These are phyloP conservation scores for Trichoderma pleuroti DNA, from an alignment of 2,329 filamentous ascomycete genomes.

Conservation along the genomic window DNA sequence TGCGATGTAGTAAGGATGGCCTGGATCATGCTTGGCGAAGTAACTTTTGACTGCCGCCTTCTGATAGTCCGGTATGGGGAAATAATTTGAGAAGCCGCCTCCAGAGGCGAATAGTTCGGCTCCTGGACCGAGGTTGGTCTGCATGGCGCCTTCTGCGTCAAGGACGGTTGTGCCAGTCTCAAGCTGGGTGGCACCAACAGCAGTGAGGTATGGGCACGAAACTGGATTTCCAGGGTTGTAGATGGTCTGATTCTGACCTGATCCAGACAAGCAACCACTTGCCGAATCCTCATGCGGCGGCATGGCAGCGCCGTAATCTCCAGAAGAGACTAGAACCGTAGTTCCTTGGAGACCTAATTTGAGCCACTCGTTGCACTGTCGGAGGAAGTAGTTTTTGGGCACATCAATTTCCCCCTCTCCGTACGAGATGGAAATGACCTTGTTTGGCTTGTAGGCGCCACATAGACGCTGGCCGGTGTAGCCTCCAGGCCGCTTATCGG, in stretches of 20 bases:
- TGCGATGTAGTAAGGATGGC: conserved; percentile 24
- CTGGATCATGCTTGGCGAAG: conserved; percentile 25
- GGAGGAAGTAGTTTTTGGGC: conserved; percentile 43
- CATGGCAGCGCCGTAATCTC: conserved; percentile 33
- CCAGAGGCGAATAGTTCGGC: conserved; percentile 22
- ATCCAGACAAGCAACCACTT: conserved; percentile 18
- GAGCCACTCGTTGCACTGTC: conserved; percentile 42
- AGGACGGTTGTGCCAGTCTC: conserved; percentile 31
- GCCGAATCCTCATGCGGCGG: not conserved
- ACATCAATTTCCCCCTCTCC: conserved; percentile 47
- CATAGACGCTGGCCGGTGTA: conserved; percentile 42
- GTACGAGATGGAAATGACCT: conserved; percentile 42
- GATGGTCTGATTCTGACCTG: conserved; percentile 20
- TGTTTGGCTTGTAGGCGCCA: conserved; percentile 31
- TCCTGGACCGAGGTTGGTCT: conserved; percentile 18
- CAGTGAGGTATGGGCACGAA: conserved; percentile 44
- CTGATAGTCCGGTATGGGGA: conserved; percentile 30
- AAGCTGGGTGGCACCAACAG: conserved; percentile 50
- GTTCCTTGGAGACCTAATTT: conserved; percentile 45
- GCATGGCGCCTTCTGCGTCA: conserved; percentile 20
- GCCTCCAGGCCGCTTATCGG: conserved; percentile 44
- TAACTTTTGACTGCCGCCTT: conserved; percentile 26
- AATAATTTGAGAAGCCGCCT: conserved; percentile 37
- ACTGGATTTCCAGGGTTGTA: conserved; percentile 37
- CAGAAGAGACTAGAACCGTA: conserved; percentile 40